These are phyloP conservation scores for Drechslerella dactyloides DNA, from an alignment of 2,329 filamentous ascomycete species.

Conservation along the genomic window DNA sequence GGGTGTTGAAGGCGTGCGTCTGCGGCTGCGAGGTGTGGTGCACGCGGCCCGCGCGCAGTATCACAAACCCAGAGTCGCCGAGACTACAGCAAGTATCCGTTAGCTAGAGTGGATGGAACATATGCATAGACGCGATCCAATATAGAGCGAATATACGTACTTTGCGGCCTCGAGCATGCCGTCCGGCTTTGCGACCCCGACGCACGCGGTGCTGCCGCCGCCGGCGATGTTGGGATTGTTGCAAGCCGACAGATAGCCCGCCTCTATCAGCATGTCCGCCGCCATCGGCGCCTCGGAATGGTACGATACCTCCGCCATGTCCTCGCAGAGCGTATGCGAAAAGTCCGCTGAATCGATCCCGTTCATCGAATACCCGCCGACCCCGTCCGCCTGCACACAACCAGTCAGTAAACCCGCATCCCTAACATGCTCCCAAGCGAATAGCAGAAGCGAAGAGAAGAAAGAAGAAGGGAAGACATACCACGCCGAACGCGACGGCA, in stretches of 20 bases:
- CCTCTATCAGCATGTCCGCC: slow-evolving; percentile 70
- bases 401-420: slow-evolving; percentile 8
- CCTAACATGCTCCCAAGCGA: background rate
- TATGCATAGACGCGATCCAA: background rate
- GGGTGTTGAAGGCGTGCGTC: slow-evolving; percentile 97
- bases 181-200: slow-evolving; percentile 76
- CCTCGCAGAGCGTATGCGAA: slow-evolving; percentile 88
- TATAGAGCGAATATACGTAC: slow-evolving; percentile 56
- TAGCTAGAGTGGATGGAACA: slow-evolving; percentile 32
- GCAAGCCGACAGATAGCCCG: slow-evolving; percentile 81
- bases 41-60: slow-evolving; percentile 83
- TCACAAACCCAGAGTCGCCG: slow-evolving; percentile 91
- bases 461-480: slow-evolving; percentile 42
- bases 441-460: slow-evolving; percentile 1
- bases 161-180: slow-evolving; percentile 88
- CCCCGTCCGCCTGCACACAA: slow-evolving; percentile 73
- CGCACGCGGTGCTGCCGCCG: slow-evolving; percentile 88
- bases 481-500: slow-evolving; percentile 79
- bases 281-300: slow-evolving; percentile 61
- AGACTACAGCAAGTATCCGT: slow-evolving; percentile 61
- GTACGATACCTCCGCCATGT: slow-evolving; percentile 82
- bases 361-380: slow-evolving; percentile 92
- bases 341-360: slow-evolving; percentile 95
- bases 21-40: slow-evolving; percentile 83
- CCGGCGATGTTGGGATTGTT: slow-evolving; percentile 75